Conservation (phyloP, 2,329 filamentous ascomycete species). For the Clonostachys chloroleuca region DNA sequence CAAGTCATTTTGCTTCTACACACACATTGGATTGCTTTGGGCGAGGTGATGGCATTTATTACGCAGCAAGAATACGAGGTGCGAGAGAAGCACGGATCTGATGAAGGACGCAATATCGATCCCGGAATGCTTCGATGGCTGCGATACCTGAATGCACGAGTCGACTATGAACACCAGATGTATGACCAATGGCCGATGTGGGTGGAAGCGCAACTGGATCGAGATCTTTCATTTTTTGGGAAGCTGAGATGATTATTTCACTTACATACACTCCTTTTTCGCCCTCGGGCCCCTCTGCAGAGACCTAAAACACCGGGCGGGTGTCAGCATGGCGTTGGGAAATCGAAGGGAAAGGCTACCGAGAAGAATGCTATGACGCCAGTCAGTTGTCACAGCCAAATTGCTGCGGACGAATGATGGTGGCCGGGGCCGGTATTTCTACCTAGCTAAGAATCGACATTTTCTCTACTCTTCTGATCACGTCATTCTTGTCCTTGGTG, state of each 20-base stretch:
- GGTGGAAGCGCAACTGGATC: slow-evolving; percentile 45
- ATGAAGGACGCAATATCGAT: slow-evolving; percentile 18
- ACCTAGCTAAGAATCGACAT: too few species aligned
- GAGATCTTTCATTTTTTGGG: slow-evolving; percentile 40
- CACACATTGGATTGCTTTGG: slow-evolving; percentile 49
- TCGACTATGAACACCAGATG: slow-evolving; percentile 34
- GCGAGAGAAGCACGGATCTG: slow-evolving; percentile 17
- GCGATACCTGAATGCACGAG: slow-evolving; percentile 39
- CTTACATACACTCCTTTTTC: background rate
- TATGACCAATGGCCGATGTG: slow-evolving; percentile 51
- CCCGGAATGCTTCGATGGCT: slow-evolving; percentile 45
- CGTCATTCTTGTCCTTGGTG: too few species aligned
- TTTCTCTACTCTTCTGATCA: too few species aligned
- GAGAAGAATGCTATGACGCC: background rate
- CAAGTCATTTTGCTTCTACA: slow-evolving; percentile 42
- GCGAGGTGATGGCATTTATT: slow-evolving; percentile 48
- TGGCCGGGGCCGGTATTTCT: too few species aligned
- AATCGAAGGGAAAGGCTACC: background rate
- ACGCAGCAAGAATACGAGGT: slow-evolving; percentile 32
- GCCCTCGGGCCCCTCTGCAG: background rate
- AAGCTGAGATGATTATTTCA: slow-evolving; percentile 8
- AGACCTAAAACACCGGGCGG: background rate
- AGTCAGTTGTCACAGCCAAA: background rate
- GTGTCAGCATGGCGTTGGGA: background rate
- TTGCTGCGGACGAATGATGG: background rate